These are phyloP conservation scores for Neurospora cerealis DNA, from an alignment of 495 filamentous ascomycete species.

Conservation along the genomic window DNA sequence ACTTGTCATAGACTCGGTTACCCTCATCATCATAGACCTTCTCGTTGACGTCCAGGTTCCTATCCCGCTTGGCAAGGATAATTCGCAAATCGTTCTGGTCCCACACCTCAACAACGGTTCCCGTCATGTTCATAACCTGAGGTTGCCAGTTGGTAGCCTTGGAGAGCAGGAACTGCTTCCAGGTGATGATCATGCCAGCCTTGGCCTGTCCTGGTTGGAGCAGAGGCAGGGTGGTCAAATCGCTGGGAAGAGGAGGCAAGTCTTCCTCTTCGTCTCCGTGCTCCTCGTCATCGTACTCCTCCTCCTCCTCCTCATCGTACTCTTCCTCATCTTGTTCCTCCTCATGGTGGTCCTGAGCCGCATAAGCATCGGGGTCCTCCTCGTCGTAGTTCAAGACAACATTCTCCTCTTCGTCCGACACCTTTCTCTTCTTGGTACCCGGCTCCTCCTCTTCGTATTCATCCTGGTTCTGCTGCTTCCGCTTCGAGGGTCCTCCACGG, in stretches of 20 bases:
- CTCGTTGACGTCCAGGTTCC: slow-evolving; percentile 37
- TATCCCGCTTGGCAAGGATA: slow-evolving; percentile 61
- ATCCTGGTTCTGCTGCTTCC: slow-evolving; percentile 29
- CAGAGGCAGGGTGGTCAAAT: slow-evolving; percentile 44
- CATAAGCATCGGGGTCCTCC: slow-evolving; percentile 17
- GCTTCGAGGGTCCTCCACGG: slow-evolving; percentile 28
- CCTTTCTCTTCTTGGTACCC: slow-evolving; percentile 40
- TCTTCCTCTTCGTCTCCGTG: slow-evolving; percentile 40
- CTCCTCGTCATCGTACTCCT: slow-evolving; percentile 16
- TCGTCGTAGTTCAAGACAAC: slow-evolving; percentile 45
- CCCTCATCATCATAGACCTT: slow-evolving; percentile 35
- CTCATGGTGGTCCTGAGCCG: slow-evolving; percentile 19
- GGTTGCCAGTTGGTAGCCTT: slow-evolving; percentile 72
- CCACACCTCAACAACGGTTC: slow-evolving; percentile 43
- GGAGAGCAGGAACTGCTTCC: slow-evolving; percentile 66
- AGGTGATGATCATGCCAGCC: slow-evolving; percentile 64
- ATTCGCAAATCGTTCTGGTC: slow-evolving; percentile 43
- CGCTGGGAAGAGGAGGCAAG: slow-evolving; percentile 56
- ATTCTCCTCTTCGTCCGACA: slow-evolving; percentile 22
- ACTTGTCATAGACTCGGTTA: slow-evolving; percentile 37
- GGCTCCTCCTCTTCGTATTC: slow-evolving; percentile 24
- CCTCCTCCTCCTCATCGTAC: slow-evolving; percentile 14
- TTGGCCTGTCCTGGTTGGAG: slow-evolving; percentile 45
- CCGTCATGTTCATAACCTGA: slow-evolving; percentile 55
- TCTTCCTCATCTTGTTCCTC: slow-evolving; percentile 33